phyloP scores from a whole-genome alignment of 2,329 filamentous ascomycete species.

The Fusarium irregulare region DNA sequence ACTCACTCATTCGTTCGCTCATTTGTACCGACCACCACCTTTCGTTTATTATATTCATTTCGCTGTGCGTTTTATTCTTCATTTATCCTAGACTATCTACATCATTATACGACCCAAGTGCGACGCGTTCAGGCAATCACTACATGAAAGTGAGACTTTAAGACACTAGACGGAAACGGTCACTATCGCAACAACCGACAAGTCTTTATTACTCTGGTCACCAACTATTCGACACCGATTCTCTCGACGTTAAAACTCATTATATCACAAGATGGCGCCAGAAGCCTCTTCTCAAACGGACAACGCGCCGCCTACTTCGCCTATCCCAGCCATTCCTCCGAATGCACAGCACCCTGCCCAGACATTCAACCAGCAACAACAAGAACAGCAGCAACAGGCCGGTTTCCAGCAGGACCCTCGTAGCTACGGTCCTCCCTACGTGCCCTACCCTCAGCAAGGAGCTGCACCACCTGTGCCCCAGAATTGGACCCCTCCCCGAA shows the following conservation, averaged over 20 bases:
- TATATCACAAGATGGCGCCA: slow-evolving; percentile 34
- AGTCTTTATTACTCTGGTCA: not conserved
- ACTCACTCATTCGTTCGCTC: slow-evolving; percentile 18
- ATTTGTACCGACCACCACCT: not conserved
- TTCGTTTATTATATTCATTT: slow-evolving; percentile 1
- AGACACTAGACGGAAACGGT: not conserved
- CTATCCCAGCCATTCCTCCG: slow-evolving; percentile 23
- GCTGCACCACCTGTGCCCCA: slow-evolving; percentile 16
- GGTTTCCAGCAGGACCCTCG: slow-evolving; percentile 39
- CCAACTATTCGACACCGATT: not conserved
- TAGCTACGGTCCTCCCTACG: slow-evolving; percentile 45
- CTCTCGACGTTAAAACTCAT: not conserved
- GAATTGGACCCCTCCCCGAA: slow-evolving; percentile 27
- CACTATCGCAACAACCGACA: not conserved
- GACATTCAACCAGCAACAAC: slow-evolving; percentile 16
- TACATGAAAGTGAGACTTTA: not conserved
- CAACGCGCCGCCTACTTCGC: slow-evolving; percentile 13
- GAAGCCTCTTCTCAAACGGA: slow-evolving; percentile 41
- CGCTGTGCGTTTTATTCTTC: slow-evolving; percentile 12
- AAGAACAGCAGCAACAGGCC: slow-evolving; percentile 18
- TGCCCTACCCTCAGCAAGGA: slow-evolving; percentile 37
- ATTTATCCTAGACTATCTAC: not conserved
- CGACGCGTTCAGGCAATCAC: not conserved
- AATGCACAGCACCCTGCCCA: slow-evolving; percentile 24
- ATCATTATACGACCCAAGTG: not conserved